Evolutionary conservation across 2,329 filamentous ascomycete species (phyloP), one percentile per base, ranked within the genome.

Genomic region (Blastomyces silverae): DNA sequence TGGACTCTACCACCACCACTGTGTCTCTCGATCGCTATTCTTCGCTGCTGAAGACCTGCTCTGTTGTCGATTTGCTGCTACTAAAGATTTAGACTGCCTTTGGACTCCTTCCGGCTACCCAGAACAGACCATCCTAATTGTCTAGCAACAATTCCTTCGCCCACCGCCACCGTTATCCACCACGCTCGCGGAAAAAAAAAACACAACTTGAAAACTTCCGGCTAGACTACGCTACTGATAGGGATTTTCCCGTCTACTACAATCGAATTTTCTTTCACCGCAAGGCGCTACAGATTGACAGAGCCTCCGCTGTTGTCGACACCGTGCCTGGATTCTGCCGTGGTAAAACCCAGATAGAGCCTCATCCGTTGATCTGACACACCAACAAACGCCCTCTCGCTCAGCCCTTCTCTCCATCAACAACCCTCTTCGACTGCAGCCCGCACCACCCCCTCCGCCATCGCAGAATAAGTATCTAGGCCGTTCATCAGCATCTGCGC

Each of bases 81-180:
- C 17, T 20, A 50, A 37, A 11, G 20, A 56, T 7, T 56, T 34
- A 57, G 37, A 44, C n/a, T 42, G 8, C 34, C n/a, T n/a, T 34
- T 59, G 20, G 53, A 39, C 56, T 28, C 25, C 56, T 15, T 39
- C n/a, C 56, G 3, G n/a, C n/a, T 39, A 31, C 34, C 56, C 56
- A 25, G 48, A 15, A 55, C 52, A 34, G 17, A 55, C 57, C 31
- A 22, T 22, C 22, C 31, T 53, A 48, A 39, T 39, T 46, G 22
- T 53, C 48, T 6, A 52, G 31, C 60, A 52, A 53, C 60, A 62
- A 62, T 62, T n/a, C 39, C 56, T 66, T 59, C 39, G 37, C 44
- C 55, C 48, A 63, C 59, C 20, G 66, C 55, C 55, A 65, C 53
- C 48, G 48, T 13, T 20, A 31, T 52, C 37, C 15, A 31, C 44